Evolutionary conservation across 2,329 filamentous ascomycete species (phyloP).

Genomic region (Aspergillus amoenus): DNA sequence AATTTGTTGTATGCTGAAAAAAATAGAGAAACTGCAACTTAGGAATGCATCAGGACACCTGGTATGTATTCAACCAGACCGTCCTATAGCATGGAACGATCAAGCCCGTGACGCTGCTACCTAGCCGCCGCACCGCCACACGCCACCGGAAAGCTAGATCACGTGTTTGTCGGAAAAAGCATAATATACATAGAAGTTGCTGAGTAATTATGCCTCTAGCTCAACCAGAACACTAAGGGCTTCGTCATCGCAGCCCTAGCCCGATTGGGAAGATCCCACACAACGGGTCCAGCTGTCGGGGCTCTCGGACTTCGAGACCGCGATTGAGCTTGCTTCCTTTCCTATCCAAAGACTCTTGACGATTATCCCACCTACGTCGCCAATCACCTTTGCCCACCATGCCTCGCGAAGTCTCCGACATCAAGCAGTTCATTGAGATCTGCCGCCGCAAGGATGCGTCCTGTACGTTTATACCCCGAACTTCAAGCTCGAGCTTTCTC

Average conservation of each 20-base stretch:
- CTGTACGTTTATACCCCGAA: slow-evolving; percentile 65
- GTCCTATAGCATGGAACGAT: background rate
- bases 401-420: slow-evolving; percentile 97
- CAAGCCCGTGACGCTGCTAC: slow-evolving; percentile 3
- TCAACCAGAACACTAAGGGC: slow-evolving; percentile 7
- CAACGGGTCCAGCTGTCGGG: slow-evolving; percentile 13
- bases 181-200: background rate
- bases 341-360: slow-evolving; percentile 13
- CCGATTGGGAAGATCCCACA: slow-evolving; percentile 16
- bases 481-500: background rate
- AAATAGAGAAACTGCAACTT: background rate
- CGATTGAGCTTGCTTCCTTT: slow-evolving; percentile 13
- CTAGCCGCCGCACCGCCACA: slow-evolving; percentile 15
- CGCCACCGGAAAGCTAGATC: background rate
- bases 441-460: slow-evolving; percentile 99
- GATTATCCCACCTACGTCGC: slow-evolving; percentile 16
- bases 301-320: slow-evolving; percentile 22
- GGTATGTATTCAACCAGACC: background rate
- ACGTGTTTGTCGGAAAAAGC: background rate
- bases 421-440: slow-evolving; percentile 99
- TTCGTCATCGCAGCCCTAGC: slow-evolving; percentile 14
- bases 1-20: background rate
- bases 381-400: slow-evolving; percentile 66
- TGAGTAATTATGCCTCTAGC: background rate
- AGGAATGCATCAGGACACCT: background rate